A percentile compares a stretch with the other conserved stretches of the same genome.
These are phyloP conservation scores for Penicillium mononematosum DNA, from an alignment of 495 filamentous ascomycete genomes.

Conservation along the genomic window DNA sequence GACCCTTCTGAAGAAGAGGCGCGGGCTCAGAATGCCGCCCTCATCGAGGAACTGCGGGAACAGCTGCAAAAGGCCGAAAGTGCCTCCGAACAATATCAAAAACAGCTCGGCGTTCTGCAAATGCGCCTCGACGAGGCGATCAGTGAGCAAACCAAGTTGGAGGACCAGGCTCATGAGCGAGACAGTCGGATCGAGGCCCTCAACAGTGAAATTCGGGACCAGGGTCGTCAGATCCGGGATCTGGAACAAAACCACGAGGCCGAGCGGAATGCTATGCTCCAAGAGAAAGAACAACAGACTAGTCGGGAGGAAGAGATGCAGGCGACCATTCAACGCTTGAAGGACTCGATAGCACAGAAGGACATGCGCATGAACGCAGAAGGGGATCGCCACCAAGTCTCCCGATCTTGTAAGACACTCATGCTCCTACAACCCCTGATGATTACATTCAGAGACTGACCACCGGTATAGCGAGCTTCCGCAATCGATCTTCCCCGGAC, in stretches of 20 bases:
- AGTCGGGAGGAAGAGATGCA: conserved; percentile 87
- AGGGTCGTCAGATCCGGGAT: conserved; percentile 76
- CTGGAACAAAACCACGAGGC: conserved; percentile 86
- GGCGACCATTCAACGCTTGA: conserved; percentile 80
- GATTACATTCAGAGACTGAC: conserved; percentile 25
- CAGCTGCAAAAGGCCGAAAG: conserved; percentile 77
- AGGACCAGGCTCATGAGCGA: conserved; percentile 79
- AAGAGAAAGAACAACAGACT: conserved; percentile 85
- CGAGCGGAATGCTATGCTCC: conserved; percentile 81
- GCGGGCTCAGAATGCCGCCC: conserved; percentile 67
- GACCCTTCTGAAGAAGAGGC: conserved; percentile 61
- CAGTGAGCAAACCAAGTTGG: conserved; percentile 78
- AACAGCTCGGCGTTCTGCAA: conserved; percentile 82
- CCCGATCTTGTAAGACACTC: conserved; percentile 64
- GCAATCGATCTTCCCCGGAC: conserved; percentile 45
- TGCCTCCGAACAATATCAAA: conserved; percentile 74
- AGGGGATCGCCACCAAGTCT: conserved; percentile 61
- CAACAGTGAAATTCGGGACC: conserved; percentile 75
- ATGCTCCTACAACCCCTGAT: not conserved
- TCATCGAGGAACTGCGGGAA: conserved; percentile 81
- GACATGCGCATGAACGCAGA: conserved; percentile 57
- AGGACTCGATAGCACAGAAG: conserved; percentile 79
- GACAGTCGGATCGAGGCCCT: conserved; percentile 77
- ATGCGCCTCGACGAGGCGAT: conserved; percentile 81
- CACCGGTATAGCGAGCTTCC: conserved; percentile 52